Conservation (phyloP, 345 rosid species). For the Tarenaya hassleriana region DNA sequence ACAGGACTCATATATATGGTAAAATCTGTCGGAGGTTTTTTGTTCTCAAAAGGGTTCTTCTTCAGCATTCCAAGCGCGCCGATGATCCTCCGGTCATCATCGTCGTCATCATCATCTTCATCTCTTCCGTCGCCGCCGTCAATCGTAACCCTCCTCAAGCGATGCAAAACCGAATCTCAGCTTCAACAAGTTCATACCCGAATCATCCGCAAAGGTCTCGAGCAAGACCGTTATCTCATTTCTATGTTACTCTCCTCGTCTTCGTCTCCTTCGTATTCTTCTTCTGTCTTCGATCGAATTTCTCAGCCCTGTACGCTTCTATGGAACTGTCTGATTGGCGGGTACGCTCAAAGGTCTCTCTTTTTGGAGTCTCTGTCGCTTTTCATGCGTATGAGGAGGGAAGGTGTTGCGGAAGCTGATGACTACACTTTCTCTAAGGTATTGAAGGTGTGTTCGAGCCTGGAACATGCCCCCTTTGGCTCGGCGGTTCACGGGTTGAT, state of each 20-base stretch:
- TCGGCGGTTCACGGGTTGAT: slow-evolving; percentile 48
- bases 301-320: slow-evolving; percentile 41
- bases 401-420: slow-evolving; percentile 36
- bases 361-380: slow-evolving; percentile 35
- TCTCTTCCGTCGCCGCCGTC: slow-evolving; percentile 28
- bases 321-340: slow-evolving; percentile 53
- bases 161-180: slow-evolving; percentile 41
- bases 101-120: slow-evolving; percentile 12
- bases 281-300: slow-evolving; percentile 43
- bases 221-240: slow-evolving; percentile 54
- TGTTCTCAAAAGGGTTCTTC: too few species aligned
- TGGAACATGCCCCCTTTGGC: slow-evolving; percentile 36
- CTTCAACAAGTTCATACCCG: slow-evolving; percentile 62
- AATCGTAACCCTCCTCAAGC: slow-evolving; percentile 40
- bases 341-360: slow-evolving; percentile 29
- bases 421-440: slow-evolving; percentile 44
- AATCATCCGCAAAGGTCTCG: slow-evolving; percentile 65
- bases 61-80: slow-evolving; percentile 27
- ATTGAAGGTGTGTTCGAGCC: slow-evolving; percentile 46
- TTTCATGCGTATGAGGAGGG: slow-evolving; percentile 49
- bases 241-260: slow-evolving; percentile 41
- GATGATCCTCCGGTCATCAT: slow-evolving; percentile 18
- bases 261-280: slow-evolving; percentile 37
- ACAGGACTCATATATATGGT: too few species aligned
- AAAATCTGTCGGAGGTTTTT: too few species aligned